These are phyloP conservation scores for Meyerozyma elateridarum DNA, from an alignment of 1,139 yeast species.

Conservation along the genomic window DNA sequence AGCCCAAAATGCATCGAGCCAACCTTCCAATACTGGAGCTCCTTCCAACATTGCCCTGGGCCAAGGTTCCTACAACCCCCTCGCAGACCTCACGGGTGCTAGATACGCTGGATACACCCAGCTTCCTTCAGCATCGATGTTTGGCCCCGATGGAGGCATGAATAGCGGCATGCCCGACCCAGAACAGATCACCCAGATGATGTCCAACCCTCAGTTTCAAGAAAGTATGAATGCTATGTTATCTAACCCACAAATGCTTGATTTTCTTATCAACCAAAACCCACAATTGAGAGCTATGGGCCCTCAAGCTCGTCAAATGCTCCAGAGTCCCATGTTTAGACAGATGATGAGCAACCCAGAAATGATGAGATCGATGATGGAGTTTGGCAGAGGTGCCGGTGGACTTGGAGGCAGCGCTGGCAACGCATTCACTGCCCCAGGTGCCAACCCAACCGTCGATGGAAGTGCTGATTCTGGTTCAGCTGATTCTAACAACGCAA, in stretches of 20 bases:
- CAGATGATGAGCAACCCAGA: slow-evolving; percentile 85
- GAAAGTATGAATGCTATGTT: slow-evolving; percentile 78
- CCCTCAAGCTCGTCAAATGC: slow-evolving; percentile 80
- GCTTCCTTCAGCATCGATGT: slow-evolving; percentile 81
- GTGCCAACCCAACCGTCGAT: slow-evolving; percentile 35
- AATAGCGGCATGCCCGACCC: slow-evolving; percentile 62
- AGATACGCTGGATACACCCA: slow-evolving; percentile 91
- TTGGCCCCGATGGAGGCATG: slow-evolving; percentile 96
- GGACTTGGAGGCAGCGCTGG: slow-evolving; percentile 35
- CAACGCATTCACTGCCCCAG: slow-evolving; percentile 54
- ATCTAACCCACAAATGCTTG: slow-evolving; percentile 77
- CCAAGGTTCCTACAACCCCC: slow-evolving; percentile 80
- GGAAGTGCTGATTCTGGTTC: slow-evolving; percentile 16
- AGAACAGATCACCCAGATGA: slow-evolving; percentile 66
- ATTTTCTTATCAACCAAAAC: slow-evolving; percentile 72
- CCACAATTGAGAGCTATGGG: slow-evolving; percentile 87
- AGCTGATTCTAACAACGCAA: slow-evolving; percentile 13
- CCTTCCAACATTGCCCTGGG: slow-evolving; percentile 86
- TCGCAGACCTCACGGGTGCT: slow-evolving; percentile 91
- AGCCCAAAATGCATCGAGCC: slow-evolving; percentile 9
- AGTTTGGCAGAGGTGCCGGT: slow-evolving; percentile 49
- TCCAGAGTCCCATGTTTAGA: slow-evolving; percentile 80
- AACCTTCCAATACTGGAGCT: slow-evolving; percentile 24
- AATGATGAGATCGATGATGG: slow-evolving; percentile 77
- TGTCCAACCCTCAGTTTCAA: slow-evolving; percentile 77